These are phyloP conservation scores for Coniochaeta sp. DNA, from an alignment of 2,329 filamentous ascomycete genomes.

Conservation along the genomic window DNA sequence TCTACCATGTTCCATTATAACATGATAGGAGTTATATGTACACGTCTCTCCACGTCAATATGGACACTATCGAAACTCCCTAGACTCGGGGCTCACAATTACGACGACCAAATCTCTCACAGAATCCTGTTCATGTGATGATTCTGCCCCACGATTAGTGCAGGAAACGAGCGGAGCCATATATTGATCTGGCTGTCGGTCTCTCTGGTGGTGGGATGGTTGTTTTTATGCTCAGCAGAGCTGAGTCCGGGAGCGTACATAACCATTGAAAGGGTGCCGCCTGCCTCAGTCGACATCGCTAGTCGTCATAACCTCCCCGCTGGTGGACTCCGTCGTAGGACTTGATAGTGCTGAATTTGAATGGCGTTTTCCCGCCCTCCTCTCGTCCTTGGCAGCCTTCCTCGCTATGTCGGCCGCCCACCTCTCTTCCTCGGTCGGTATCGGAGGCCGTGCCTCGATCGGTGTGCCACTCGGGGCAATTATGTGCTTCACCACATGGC, in stretches of 20 bases:
- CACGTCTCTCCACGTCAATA: background rate
- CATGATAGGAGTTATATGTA: background rate
- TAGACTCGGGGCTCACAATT: background rate
- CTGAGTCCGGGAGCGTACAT: no score
- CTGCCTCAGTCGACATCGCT: background rate
- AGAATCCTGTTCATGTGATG: background rate
- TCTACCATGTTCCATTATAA: background rate
- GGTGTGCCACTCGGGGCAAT: conserved; percentile 60
- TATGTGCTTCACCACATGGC: conserved; percentile 68
- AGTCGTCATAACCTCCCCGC: background rate
- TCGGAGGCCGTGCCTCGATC: conserved; percentile 55
- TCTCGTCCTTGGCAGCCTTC: conserved; percentile 49
- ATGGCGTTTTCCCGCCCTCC: conserved; percentile 29
- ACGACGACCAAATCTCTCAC: background rate
- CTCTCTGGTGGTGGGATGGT: background rate
- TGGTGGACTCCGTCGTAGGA: conserved; percentile 10
- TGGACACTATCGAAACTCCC: background rate
- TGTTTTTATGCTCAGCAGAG: background rate
- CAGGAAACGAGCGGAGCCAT: background rate
- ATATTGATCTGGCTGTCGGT: background rate
- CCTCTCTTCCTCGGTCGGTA: conserved; percentile 58
- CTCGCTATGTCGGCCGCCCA: conserved; percentile 46
- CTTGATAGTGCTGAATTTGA: background rate
- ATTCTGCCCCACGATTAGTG: background rate
- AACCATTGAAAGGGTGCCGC: background rate